Base-by-base conservation (phyloP, 1,139 yeast species). In the Citeromyces hawaiiensis region DNA sequence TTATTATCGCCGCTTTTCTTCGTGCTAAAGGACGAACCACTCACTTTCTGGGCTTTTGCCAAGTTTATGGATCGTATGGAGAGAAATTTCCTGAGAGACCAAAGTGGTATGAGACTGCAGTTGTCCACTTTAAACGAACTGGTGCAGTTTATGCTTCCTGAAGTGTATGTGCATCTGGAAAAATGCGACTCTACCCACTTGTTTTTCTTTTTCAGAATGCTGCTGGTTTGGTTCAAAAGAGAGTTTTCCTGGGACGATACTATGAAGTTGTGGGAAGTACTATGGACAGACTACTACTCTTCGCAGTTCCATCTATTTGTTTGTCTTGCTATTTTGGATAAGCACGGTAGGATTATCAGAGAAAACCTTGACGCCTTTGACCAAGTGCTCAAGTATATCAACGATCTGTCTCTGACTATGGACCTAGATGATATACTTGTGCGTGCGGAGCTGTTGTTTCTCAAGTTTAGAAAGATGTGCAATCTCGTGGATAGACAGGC, bases 41-140 rank as follows among this genome's bases (percentile, higher is more conserved):
- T 86, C 27, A 68, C 94, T 2, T 91, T 91, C 56, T 87, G 96
- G 94, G 81, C 91, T 14, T 91, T 91, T 61, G 68, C 76, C 15
- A 74, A 78, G 38, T 85, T 86, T 49, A 91, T 93, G 98, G 87
- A 83, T 39, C 66, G 94, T 42, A 87, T 91, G 97, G 96, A 91
- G 56, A 68, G 97, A 42, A 93, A 91, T 58, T 91, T 88, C 56
- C 64, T 88, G 27, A 71, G 94, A 41, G 96, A 87, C 54, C 95
- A 88, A 57, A 72, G 85, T 35, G 98, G 98, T 0, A 91, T 91
- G 83, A 80, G 86, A 50, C 73, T 73, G 40, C 98, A 91, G 59
- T 77, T 93, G 81, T 61, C 75, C 21, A 76, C 93, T 0, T 65
- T 91, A 45, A 86, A 83, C 48, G 91, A 86, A 48, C 62, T 91